Evolutionary conservation across 257 asterid species (phyloP), one percentile per base, ranked within the genome.

Genomic region (Salvia miltiorrhiza): DNA sequence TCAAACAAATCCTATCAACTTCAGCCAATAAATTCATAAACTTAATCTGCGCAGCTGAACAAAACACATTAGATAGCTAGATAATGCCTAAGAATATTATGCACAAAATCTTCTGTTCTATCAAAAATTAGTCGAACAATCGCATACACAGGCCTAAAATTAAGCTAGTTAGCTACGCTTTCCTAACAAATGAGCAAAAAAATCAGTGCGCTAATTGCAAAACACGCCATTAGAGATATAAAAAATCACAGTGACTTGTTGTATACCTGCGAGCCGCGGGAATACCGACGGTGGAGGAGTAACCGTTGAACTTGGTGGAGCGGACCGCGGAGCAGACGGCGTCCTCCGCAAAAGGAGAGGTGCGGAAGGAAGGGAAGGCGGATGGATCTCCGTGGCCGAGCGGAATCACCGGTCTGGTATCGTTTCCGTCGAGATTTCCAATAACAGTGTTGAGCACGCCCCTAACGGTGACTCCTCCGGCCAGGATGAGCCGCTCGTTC

Each of bases 341-440:
- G 24, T 84, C 86, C 45, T 75, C 93, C 0, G 95, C 98, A 0
- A 70, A 71, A 16, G 78, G 37, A 21, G 88, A 16, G 50, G 95
- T 89, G 23, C 87, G 80, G 47, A 85, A 88, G 66, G 84, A 83
- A 9, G 96, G 88, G 76, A 87, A 89, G 17, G 90, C 76, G 66
- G 98, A 92, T 3, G 98, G 98, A 49, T 92, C 98, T 44, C 98
- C 98, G 33, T 86, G 92, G 40, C 86, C 95, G 26, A 92, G 85
- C 10, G 88, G 89, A 61, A 92, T 78, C 5, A 78, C 76, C 30
- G 85, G 79, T 12, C 95, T 74, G 9, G 82, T 4, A 8, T 84
- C 95, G 12, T 67, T 57, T 0, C 78, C 65, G 65, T 82, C 57
- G 72, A 92, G 76, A 58, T 86, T 76, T 1, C 35, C 79, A 75